phyloP scores from a whole-genome alignment of 306 rosid genomes.

The Cicer cuneatum region DNA sequence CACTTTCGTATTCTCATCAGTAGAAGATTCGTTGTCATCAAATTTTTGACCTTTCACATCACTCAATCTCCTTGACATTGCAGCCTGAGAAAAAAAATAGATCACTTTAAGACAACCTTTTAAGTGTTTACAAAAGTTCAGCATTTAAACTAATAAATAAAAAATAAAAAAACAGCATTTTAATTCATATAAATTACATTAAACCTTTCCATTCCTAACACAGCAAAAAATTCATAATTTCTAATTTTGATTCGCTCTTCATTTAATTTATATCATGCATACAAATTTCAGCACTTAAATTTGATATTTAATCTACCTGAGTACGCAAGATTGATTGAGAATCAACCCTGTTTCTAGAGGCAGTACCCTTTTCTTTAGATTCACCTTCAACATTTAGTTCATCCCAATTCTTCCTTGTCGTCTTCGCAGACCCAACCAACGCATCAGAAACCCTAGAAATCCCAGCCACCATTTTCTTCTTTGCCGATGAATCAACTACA shows the following conservation, averaged over 20 bases:
- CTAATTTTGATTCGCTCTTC: not conserved
- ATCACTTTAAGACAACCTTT: not conserved
- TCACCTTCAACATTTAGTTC: conserved; percentile 66
- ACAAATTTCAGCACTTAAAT: not conserved
- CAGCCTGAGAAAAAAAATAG: conserved; percentile 58
- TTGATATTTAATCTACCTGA: conserved; percentile 59
- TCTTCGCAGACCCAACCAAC: conserved; percentile 69
- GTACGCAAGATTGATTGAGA: conserved; percentile 77
- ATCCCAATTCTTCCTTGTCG: conserved; percentile 80
- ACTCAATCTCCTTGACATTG: conserved; percentile 88
- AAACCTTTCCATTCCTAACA: not conserved
- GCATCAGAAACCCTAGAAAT: conserved; percentile 80
- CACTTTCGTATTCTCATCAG: conserved; percentile 54
- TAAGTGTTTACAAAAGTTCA: no score
- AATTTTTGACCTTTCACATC: conserved; percentile 65
- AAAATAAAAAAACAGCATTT: no score
- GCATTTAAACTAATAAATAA: no score
- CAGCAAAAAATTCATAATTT: not conserved
- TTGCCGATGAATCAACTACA: conserved; percentile 61
- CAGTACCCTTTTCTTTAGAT: conserved; percentile 55
- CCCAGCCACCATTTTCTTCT: conserved; percentile 78
- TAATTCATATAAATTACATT: not conserved
- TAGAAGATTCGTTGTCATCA: conserved; percentile 51
- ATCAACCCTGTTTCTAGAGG: conserved; percentile 64
- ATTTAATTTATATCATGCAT: not conserved